Evolutionary conservation across 805 yeast genomes (phyloP).

Genomic region (Lachancea cidri): DNA sequence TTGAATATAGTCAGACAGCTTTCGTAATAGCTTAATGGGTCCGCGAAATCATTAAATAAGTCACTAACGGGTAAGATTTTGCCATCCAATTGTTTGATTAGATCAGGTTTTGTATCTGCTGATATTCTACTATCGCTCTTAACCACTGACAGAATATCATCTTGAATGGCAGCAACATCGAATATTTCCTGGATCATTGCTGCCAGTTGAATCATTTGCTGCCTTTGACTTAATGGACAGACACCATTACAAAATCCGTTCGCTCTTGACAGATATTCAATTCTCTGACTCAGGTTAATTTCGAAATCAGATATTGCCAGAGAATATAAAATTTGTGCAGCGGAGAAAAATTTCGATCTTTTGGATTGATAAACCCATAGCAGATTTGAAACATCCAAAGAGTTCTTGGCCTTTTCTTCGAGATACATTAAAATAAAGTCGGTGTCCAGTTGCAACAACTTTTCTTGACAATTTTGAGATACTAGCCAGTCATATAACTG

Average conservation of each 20-base stretch:
- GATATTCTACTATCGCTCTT: slow-evolving; percentile 43
- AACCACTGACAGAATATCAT: slow-evolving; percentile 43
- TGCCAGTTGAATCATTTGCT: slow-evolving; percentile 66
- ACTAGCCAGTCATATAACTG: slow-evolving; percentile 92
- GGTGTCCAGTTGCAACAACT: slow-evolving; percentile 73
- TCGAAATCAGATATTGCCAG: slow-evolving; percentile 71
- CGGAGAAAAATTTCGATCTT: slow-evolving; percentile 68
- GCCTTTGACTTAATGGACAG: slow-evolving; percentile 71
- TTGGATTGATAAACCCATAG: slow-evolving; percentile 88
- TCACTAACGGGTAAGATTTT: slow-evolving; percentile 69
- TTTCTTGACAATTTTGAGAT: slow-evolving; percentile 67
- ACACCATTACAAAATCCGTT: slow-evolving; percentile 87
- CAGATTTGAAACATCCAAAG: slow-evolving; percentile 60
- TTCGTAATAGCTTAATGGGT: slow-evolving; percentile 82
- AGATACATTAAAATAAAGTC: slow-evolving; percentile 75
- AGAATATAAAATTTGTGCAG: slow-evolving; percentile 75
- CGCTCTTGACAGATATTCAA: slow-evolving; percentile 86
- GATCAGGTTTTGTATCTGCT: slow-evolving; percentile 45
- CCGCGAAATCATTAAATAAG: slow-evolving; percentile 79
- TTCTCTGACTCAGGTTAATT: slow-evolving; percentile 63
- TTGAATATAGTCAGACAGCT: slow-evolving; percentile 73
- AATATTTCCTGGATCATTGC: slow-evolving; percentile 70
- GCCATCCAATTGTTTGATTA: slow-evolving; percentile 52
- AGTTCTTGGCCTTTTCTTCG: slow-evolving; percentile 56
- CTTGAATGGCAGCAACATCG: slow-evolving; percentile 82